Evolutionary conservation across 768 basidiomycete species (phyloP).

Genomic region (Tricholoma sp.): DNA sequence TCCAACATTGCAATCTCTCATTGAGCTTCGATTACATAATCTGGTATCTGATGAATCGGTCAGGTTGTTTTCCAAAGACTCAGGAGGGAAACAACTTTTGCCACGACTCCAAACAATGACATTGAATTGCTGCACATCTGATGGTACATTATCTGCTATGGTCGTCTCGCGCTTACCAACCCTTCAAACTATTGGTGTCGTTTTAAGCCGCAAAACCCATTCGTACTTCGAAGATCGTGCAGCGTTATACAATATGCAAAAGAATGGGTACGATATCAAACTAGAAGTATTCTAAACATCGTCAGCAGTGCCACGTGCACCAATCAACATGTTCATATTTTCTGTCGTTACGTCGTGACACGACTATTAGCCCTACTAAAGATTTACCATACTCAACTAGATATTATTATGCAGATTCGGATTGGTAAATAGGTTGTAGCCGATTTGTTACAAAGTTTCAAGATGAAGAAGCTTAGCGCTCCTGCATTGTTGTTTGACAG

Average conservation of each 20-base stretch:
- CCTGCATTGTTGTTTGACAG: not conserved
- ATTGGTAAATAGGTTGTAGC: too few species aligned
- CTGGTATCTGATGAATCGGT: not conserved
- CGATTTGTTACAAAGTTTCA: too few species aligned
- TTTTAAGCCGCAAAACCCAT: not conserved
- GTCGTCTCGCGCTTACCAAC: not conserved
- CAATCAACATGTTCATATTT: too few species aligned
- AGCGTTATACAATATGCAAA: not conserved
- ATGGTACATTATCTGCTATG: not conserved
- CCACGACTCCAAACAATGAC: not conserved
- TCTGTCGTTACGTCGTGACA: too few species aligned
- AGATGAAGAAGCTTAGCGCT: not conserved
- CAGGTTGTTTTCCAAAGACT: not conserved
- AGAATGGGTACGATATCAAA: not conserved
- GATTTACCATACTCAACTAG: too few species aligned
- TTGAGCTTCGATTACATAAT: not conserved
- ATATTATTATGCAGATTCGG: too few species aligned
- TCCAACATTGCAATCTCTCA: not conserved
- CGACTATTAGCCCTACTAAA: too few species aligned
- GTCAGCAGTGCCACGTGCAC: too few species aligned
- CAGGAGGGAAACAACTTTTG: not conserved
- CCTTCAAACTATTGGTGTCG: not conserved
- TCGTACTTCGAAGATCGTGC: not conserved
- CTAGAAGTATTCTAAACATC: not conserved
- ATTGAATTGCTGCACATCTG: not conserved